Base-by-base conservation (phyloP, 2,329 filamentous ascomycete genomes). In the Onygena corvina region DNA sequence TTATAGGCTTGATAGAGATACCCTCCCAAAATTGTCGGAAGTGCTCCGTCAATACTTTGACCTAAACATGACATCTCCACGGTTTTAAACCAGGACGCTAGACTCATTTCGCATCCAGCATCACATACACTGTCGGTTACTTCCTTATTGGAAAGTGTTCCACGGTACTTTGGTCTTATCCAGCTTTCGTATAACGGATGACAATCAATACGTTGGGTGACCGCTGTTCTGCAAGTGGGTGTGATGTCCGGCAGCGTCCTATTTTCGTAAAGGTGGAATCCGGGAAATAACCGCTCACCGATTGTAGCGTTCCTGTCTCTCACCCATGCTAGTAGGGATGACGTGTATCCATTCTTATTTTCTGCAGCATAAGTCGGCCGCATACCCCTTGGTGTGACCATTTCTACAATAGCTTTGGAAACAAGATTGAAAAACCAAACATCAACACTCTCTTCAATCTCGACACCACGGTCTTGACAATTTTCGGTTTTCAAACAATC, bases 251-350 rank as follows among this genome's bases (percentile, higher is more conserved):
- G 36, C 6, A 7, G 11, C 20, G 7, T 42, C 8, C 23, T 25
- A 21, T 12, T 12, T n/a, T 27, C 20, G 20, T 46, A 46, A 4
- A 46, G 23, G 6, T 46, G 42, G 18, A 46, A 46, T 6, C 42
- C 42, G 4, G 23, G 12, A n/a, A 46, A 46, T 5, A 14, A 6
- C 8, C 48, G 46, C 14, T 46, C 27, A 12, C 58, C 53, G 11
- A 51, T 55, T 4, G 49, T 46, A 31, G 30, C 20, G 14, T 51
- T 25, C 12, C n/a, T 6, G 20, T 38, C 51, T 20, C 52, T 33
- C 11, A 60, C 14, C 56, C 58, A 60, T 2, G 50, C 56, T 2
- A 60, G 46, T 16, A 59, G 51, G 4, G 58, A 60, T 1, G 56
- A 56, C 18, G 53, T 45, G 38, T 50, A 57, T 6, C 57, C 58